phyloP scores from a whole-genome alignment of 805 yeast species.

The Saccharomycopsis sp. region DNA sequence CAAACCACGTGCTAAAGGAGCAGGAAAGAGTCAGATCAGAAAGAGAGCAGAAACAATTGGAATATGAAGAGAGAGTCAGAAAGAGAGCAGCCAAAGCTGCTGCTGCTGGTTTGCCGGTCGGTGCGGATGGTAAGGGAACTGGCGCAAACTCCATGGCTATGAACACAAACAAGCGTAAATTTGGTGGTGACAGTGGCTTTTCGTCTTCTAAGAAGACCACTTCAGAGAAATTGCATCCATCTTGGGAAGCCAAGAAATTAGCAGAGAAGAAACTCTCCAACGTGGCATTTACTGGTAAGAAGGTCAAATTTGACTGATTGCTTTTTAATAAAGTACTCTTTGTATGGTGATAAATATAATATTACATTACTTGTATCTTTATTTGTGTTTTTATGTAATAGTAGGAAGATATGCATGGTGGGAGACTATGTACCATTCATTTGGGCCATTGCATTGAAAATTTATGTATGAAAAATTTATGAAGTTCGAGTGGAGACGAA shows the following conservation, averaged over 20 bases:
- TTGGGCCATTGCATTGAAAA: neutral
- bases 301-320: constrained; percentile 59
- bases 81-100: constrained; percentile 55
- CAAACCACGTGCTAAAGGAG: constrained; percentile 76
- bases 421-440: neutral
- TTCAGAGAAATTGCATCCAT: constrained; percentile 62
- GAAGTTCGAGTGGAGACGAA: neutral
- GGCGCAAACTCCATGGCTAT: neutral
- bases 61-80: constrained; percentile 65
- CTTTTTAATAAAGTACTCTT: neutral
- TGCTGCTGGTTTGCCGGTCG: neutral
- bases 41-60: constrained; percentile 52
- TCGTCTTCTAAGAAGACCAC: constrained; percentile 14
- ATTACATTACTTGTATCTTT: no score
- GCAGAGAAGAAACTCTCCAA: constrained; percentile 61
- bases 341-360: no score
- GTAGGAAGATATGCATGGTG: neutral
- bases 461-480: neutral
- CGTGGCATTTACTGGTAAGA: constrained; percentile 76
- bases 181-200: constrained; percentile 18
- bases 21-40: constrained; percentile 47
- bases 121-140: neutral
- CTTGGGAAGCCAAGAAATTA: constrained; percentile 88
- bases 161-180: neutral
- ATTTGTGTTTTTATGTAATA: no score